Percentiles rank a stretch among this genome's conserved stretches.
Evolutionary conservation across 192 early-diverging fungal species (phyloP).

Genomic region (Kickxella alabastrina): DNA sequence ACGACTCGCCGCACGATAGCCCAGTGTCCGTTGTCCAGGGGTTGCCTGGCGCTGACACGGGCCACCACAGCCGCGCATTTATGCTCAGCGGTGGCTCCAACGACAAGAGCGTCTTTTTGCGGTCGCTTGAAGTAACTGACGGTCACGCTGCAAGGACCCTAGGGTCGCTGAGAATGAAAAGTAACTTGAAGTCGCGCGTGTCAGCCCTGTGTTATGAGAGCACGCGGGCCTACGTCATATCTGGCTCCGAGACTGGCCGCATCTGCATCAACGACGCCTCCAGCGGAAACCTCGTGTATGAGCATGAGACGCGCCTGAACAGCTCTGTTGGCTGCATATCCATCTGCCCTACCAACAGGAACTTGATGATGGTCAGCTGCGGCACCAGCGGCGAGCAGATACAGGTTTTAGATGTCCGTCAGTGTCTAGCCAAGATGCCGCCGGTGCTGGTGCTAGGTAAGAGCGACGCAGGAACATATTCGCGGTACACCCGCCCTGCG

Average conservation of each 20-base stretch:
- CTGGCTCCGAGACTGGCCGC: slow-evolving; percentile 23
- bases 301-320: neutral
- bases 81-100: slow-evolving; percentile 19
- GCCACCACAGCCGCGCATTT: slow-evolving; percentile 2
- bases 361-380: slow-evolving; percentile 21
- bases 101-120: slow-evolving; percentile 14
- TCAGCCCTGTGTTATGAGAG: slow-evolving; percentile 26
- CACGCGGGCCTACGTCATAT: slow-evolving; percentile 7
- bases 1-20: slow-evolving; percentile 7
- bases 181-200: slow-evolving; percentile 12
- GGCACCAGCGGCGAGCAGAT: slow-evolving; percentile 14
- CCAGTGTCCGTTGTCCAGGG: slow-evolving; percentile 16
- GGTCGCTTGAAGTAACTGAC: slow-evolving; percentile 1
- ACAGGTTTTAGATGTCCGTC: slow-evolving; percentile 22
- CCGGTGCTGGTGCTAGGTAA: slow-evolving; percentile 21
- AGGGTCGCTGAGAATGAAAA: neutral
- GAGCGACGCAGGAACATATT: slow-evolving; percentile 10
- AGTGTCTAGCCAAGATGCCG: neutral
- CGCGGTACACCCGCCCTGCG: slow-evolving; percentile 26
- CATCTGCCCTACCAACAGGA: slow-evolving; percentile 15
- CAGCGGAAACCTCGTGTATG: slow-evolving; percentile 13
- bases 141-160: neutral
- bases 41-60: slow-evolving; percentile 3
- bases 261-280: slow-evolving; percentile 13
- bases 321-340: slow-evolving; percentile 13